Evolutionary conservation across 495 filamentous ascomycete genomes (phyloP).

Genomic region (Trichoderma erinaceum): DNA sequence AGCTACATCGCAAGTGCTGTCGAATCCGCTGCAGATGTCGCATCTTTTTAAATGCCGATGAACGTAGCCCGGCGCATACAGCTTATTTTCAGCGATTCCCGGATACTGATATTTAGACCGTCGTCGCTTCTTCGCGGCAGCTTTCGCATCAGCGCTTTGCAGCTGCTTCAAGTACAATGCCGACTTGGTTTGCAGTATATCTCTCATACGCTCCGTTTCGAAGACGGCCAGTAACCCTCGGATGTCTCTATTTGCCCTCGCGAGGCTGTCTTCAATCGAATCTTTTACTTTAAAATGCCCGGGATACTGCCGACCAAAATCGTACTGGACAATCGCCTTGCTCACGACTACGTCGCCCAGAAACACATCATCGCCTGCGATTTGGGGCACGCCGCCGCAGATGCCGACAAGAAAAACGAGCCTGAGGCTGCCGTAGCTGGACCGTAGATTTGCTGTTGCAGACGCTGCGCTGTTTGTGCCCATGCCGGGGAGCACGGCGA

Average conservation of each 20-base stretch:
- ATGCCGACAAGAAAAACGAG: slow-evolving; percentile 30
- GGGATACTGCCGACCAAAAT: slow-evolving; percentile 34
- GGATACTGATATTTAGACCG: background rate
- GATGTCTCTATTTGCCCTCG: slow-evolving; percentile 30
- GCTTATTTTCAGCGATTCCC: background rate
- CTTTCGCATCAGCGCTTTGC: background rate
- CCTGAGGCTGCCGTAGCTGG: slow-evolving; percentile 27
- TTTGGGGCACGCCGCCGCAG: slow-evolving; percentile 29
- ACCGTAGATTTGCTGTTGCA: slow-evolving; percentile 25
- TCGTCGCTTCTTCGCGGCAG: background rate
- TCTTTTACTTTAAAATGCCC: slow-evolving; percentile 28
- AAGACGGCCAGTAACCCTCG: slow-evolving; percentile 27
- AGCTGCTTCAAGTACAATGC: background rate
- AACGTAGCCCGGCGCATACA: background rate
- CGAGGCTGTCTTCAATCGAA: slow-evolving; percentile 28
- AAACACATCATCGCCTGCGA: slow-evolving; percentile 23
- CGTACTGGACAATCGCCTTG: slow-evolving; percentile 33
- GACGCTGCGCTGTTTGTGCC: slow-evolving; percentile 30
- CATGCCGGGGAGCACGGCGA: slow-evolving; percentile 30
- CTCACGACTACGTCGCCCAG: slow-evolving; percentile 45
- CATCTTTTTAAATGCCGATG: background rate
- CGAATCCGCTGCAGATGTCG: background rate
- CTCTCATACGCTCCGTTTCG: slow-evolving; percentile 16
- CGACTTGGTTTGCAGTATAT: slow-evolving; percentile 19
- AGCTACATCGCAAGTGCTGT: background rate